Conservation (phyloP, 148 eudicot genomes). For the Vaccinium macrocarpon region DNA sequence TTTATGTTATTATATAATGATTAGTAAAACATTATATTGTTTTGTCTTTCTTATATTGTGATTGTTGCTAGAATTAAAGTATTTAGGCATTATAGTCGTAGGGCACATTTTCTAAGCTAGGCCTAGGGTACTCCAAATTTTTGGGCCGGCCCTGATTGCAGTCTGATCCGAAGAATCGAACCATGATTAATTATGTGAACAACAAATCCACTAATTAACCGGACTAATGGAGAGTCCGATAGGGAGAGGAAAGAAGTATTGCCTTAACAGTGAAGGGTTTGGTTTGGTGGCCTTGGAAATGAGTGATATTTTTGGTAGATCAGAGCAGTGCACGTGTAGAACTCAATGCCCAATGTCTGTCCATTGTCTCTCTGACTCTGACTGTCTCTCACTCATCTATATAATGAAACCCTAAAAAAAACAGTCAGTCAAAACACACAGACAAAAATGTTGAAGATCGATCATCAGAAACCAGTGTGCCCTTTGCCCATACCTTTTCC, state of each 20-base stretch:
- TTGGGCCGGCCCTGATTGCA: too few species aligned
- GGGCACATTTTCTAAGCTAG: too few species aligned
- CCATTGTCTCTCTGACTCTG: not conserved
- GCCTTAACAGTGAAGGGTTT: conserved; percentile 1
- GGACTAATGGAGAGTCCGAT: not conserved
- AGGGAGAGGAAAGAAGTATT: conserved; percentile 5
- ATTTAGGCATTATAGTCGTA: too few species aligned
- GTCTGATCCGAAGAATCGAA: too few species aligned
- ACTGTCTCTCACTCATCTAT: too few species aligned
- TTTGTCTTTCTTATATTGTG: too few species aligned
- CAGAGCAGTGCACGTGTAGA: conserved; percentile 37
- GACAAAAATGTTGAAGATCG: not conserved
- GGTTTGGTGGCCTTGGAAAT: conserved; percentile 32
- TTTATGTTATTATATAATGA: too few species aligned
- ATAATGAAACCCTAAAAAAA: conserved; percentile 2
- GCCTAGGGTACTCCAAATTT: too few species aligned
- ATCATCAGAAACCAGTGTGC: not conserved
- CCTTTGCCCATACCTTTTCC: conserved; percentile 9
- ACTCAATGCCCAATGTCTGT: conserved; percentile 15
- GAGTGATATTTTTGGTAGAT: conserved; percentile 16
- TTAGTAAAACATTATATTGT: too few species aligned
- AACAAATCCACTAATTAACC: too few species aligned
- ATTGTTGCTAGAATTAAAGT: too few species aligned
- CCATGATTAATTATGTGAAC: too few species aligned
- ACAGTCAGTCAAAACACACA: not conserved